These are phyloP conservation scores for Suillus americanus DNA, from an alignment of 768 basidiomycete species.

Conservation along the genomic window DNA sequence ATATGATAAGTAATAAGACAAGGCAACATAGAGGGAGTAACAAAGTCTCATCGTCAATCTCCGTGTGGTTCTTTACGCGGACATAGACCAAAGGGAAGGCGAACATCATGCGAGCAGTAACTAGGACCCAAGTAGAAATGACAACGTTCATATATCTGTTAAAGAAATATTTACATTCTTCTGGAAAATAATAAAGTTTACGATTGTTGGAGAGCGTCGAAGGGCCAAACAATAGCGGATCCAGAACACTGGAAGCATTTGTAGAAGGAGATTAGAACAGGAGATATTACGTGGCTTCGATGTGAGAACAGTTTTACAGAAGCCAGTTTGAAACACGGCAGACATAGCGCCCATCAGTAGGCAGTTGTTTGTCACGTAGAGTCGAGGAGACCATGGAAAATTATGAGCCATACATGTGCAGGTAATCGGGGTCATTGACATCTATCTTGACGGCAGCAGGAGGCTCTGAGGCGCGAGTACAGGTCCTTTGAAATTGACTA, in stretches of 20 bases:
- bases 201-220: constrained; percentile 59
- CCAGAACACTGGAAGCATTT: constrained; percentile 74
- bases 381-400: constrained; percentile 17
- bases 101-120: constrained; percentile 58
- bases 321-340: constrained; percentile 38
- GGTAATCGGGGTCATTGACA: not conserved
- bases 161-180: not conserved
- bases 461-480: constrained; percentile 4
- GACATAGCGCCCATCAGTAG: constrained; percentile 39
- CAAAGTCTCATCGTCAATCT: constrained; percentile 52
- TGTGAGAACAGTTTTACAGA: constrained; percentile 39
- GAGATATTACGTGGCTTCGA: constrained; percentile 10
- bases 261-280: constrained; percentile 22
- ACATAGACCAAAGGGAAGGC: constrained; percentile 69
- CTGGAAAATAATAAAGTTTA: constrained; percentile 23
- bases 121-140: constrained; percentile 63
- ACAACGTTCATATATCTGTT: constrained; percentile 63
- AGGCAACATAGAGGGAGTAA: constrained; percentile 29
- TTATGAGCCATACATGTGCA: constrained; percentile 4
- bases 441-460: constrained; percentile 10
- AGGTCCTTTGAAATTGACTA: not conserved
- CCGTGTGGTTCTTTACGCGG: constrained; percentile 57
- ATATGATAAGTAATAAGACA: not conserved
- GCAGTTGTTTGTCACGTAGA: constrained; percentile 37
- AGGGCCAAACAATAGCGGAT: constrained; percentile 62